phyloP scores from a whole-genome alignment of 352 stramenopile species.

The Phytophthora parvispora region DNA sequence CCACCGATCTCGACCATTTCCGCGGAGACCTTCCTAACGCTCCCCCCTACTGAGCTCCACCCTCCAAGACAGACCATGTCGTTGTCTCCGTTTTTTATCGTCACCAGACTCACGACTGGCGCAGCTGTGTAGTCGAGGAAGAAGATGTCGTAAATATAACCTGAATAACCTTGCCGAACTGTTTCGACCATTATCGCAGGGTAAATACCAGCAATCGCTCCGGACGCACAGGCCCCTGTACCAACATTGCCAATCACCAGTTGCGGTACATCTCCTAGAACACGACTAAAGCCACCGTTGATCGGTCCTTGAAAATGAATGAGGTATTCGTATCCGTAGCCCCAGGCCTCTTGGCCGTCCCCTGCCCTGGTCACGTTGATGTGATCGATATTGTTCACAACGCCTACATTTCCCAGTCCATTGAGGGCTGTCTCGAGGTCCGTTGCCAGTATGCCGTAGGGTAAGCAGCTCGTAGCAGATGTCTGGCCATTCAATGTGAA shows the following conservation, averaged over 20 bases:
- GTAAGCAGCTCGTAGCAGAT: constrained; percentile 64
- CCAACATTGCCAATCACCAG: constrained; percentile 67
- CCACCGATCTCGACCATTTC: constrained; percentile 58
- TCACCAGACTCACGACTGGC: not conserved
- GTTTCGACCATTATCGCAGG: constrained; percentile 79
- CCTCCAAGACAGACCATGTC: constrained; percentile 18
- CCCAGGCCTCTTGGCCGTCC: constrained; percentile 72
- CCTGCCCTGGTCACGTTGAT: constrained; percentile 74
- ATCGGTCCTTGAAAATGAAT: constrained; percentile 73
- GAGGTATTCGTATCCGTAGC: constrained; percentile 84
- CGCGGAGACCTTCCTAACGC: constrained; percentile 50
- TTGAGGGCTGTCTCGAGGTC: constrained; percentile 76
- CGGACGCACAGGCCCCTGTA: constrained; percentile 45
- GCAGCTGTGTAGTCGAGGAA: constrained; percentile 57
- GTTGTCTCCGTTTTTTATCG: constrained; percentile 43
- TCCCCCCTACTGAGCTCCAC: constrained; percentile 47
- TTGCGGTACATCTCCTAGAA: constrained; percentile 66
- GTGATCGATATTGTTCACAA: constrained; percentile 38
- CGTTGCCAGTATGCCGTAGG: constrained; percentile 73
- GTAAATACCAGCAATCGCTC: constrained; percentile 47
- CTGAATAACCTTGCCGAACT: constrained; percentile 57
- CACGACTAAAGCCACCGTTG: constrained; percentile 57
- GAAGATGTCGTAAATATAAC: constrained; percentile 81
- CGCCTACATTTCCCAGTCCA: constrained; percentile 52
- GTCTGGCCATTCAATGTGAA: constrained; percentile 66